phyloP scores from a whole-genome alignment of 1,139 yeast genomes.

The Protomyces macrosporus region DNA sequence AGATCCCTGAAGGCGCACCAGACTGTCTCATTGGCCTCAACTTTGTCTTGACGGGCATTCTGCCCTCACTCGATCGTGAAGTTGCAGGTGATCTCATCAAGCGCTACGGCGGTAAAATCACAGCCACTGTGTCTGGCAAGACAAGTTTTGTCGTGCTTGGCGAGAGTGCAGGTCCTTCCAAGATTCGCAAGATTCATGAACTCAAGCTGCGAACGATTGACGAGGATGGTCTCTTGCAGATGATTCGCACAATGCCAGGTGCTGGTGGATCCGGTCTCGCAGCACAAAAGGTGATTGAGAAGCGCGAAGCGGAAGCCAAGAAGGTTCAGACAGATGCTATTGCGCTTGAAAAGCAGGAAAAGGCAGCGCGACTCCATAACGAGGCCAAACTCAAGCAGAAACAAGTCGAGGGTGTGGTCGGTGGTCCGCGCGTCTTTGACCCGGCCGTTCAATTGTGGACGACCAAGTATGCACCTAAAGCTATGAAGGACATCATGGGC shows the following conservation, averaged over 20 bases:
- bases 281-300: constrained; percentile 67
- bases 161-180: constrained; percentile 95
- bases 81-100: constrained; percentile 73
- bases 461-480: constrained; percentile 80
- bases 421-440: constrained; percentile 33
- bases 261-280: constrained; percentile 81
- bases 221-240: constrained; percentile 76
- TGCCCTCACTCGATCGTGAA: constrained; percentile 73
- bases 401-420: constrained; percentile 40
- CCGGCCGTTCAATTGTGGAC: constrained; percentile 61
- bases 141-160: constrained; percentile 90
- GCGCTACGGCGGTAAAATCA: constrained; percentile 88
- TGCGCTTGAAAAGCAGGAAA: constrained; percentile 37
- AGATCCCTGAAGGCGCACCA: constrained; percentile 33
- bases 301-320: constrained; percentile 58
- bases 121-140: constrained; percentile 76
- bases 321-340: constrained; percentile 41
- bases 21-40: constrained; percentile 55
- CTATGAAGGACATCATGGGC: constrained; percentile 76
- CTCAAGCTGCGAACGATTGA: constrained; percentile 72
- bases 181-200: constrained; percentile 70
- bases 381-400: constrained; percentile 29
- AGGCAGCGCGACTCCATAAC: constrained; percentile 5
- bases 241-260: constrained; percentile 75
- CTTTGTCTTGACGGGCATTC: constrained; percentile 85